Evolutionary conservation across 2,329 filamentous ascomycete genomes (phyloP), one percentile per base, ranked within the genome.

Genomic region (Chaetomium sp.): DNA sequence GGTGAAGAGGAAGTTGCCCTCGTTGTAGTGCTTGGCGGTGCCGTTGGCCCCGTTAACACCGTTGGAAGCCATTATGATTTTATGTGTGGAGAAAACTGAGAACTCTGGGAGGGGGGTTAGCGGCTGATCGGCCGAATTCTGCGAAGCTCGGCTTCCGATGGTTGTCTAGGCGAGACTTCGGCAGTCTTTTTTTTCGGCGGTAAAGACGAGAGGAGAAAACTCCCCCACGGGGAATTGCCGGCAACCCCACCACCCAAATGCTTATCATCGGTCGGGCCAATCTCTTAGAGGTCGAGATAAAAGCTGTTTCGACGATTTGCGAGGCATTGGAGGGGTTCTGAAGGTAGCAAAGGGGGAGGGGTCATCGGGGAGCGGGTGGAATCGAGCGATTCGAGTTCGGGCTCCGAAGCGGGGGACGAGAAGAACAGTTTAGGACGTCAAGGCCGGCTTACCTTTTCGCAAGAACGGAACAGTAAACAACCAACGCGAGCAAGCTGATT

Each of bases 1-100:
- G 69, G 89, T 94, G 82, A 92, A 92, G 65, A 92, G 83, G 79
- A 92, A 92, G 67, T 84, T 88, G 62, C 85, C 86, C 71, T 79
- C 72, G 65, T 84, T 81, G 72, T 79, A 75, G 72, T 78, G 76
- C 67, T 70, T 72, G 67, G 65, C 66, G 67, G 59, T 67, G 62
- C 56, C 69, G 68, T 74, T 74, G 65, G 71, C 69, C 63, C 79
- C 73, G 73, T 79, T 74, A 65, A 71, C 70, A 63, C 79, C 72
- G 74, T 79, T 81, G 71, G 47, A 27, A 53, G 60, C 54, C 84
- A 87, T 87, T 76, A 70, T 84, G 78, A 74, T 53, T 27, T 55
- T 48, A 45, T 40, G 48, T 44, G 47, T 38, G 47, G 37, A 12
- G 37, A 12, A 42, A 42, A 33, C 37, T 36, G 52, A 51, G 35